A percentile compares a stretch with the other conserved stretches of the same genome.
These are phyloP conservation scores for Verticillium zaregamsianum DNA, from an alignment of 2,329 filamentous ascomycete species.

Conservation along the genomic window DNA sequence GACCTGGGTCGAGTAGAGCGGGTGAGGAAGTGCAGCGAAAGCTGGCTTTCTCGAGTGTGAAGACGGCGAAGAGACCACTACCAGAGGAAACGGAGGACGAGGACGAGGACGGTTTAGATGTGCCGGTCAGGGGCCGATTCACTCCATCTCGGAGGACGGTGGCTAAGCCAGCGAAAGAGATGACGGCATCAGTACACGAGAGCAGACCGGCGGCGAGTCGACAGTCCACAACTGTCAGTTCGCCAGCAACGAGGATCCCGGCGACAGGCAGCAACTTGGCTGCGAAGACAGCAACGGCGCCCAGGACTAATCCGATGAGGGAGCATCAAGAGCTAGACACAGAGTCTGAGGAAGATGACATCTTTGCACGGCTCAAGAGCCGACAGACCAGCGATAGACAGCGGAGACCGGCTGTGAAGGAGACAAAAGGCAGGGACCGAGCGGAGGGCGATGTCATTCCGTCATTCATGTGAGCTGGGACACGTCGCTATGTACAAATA, in stretches of 20 bases:
- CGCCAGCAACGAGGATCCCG: neutral
- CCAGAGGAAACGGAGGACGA: neutral
- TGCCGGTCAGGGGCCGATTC: neutral
- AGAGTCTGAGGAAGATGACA: slow-evolving; percentile 8
- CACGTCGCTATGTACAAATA: neutral
- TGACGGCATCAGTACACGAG: neutral
- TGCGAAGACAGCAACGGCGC: slow-evolving; percentile 23
- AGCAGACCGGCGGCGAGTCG: too few species aligned
- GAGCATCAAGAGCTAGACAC: neutral
- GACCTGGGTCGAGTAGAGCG: neutral
- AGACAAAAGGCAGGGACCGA: neutral
- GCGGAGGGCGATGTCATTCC: slow-evolving; percentile 10
- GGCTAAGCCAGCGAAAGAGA: neutral
- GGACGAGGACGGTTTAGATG: neutral
- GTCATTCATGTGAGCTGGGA: slow-evolving; percentile 5
- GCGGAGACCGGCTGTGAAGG: neutral
- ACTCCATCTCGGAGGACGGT: neutral
- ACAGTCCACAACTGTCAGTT: neutral
- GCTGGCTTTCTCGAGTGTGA: neutral
- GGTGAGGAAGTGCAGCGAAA: neutral
- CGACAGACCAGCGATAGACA: slow-evolving; percentile 3
- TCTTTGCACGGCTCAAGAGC: slow-evolving; percentile 10
- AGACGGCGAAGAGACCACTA: neutral
- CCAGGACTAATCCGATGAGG: neutral
- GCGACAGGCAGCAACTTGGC: neutral